These are phyloP conservation scores for Zygosaccharomyces pseudobailii DNA, from an alignment of 1,139 yeast genomes.

Conservation along the genomic window DNA sequence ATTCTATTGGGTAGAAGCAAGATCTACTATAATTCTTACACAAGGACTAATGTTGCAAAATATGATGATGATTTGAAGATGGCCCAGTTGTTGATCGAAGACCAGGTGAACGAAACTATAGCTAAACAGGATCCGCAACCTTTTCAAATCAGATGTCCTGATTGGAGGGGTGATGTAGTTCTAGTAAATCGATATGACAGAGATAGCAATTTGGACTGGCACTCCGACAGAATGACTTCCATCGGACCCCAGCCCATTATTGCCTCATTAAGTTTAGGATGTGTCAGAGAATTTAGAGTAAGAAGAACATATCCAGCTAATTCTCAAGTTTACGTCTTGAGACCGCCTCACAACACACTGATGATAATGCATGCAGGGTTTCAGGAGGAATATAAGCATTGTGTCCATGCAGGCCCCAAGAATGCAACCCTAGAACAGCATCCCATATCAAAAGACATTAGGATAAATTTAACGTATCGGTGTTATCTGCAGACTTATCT, in stretches of 20 bases:
- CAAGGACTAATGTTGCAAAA: constrained; percentile 8
- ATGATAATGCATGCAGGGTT: constrained; percentile 72
- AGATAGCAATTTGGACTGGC: constrained; percentile 58
- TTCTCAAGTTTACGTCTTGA: constrained; percentile 19
- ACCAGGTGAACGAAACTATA: constrained; percentile 40
- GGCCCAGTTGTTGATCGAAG: constrained; percentile 42
- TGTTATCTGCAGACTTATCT: constrained; percentile 38
- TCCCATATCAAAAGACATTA: constrained; percentile 43
- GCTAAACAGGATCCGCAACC: constrained; percentile 30
- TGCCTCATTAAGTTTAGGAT: constrained; percentile 62
- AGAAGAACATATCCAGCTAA: constrained; percentile 37
- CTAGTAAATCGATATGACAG: constrained; percentile 53
- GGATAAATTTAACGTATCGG: constrained; percentile 64
- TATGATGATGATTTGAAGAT: constrained; percentile 40
- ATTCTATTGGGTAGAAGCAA: constrained; percentile 5
- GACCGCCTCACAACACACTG: constrained; percentile 35
- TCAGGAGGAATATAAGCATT: constrained; percentile 66
- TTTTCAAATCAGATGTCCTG: constrained; percentile 33
- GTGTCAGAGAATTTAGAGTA: constrained; percentile 59
- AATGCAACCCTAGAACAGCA: constrained; percentile 37
- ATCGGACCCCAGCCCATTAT: constrained; percentile 67
- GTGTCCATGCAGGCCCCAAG: constrained; percentile 42
- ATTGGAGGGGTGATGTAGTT: constrained; percentile 52
- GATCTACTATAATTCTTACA: constrained; percentile 25
- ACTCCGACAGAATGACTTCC: constrained; percentile 64